Percentiles rank a stretch among this genome's conserved stretches.
Evolutionary conservation across 306 rosid species (phyloP).

Genomic region (Begonia peltatifolia): DNA sequence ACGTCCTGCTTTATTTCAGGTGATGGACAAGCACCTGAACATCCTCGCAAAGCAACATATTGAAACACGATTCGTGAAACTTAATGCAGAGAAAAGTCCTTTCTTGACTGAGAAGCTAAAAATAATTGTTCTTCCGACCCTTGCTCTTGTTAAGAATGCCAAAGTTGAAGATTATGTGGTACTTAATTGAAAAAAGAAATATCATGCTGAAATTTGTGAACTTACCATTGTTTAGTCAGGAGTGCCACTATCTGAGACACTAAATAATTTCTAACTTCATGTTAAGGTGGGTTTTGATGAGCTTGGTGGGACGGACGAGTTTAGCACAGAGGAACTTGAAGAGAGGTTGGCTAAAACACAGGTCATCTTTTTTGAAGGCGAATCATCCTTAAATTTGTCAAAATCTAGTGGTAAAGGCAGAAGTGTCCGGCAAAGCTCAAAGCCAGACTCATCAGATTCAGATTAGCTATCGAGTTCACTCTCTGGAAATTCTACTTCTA

Average conservation of each 20-base stretch:
- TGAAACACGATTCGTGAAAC: slow-evolving; percentile 75
- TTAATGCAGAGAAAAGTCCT: slow-evolving; percentile 91
- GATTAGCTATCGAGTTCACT: slow-evolving; percentile 15
- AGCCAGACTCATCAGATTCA: slow-evolving; percentile 78
- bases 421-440: slow-evolving; percentile 56
- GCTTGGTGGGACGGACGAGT: slow-evolving; percentile 90
- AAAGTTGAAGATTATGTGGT: slow-evolving; percentile 99
- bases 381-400: slow-evolving; percentile 44
- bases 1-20: slow-evolving; percentile 25
- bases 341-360: slow-evolving; percentile 83
- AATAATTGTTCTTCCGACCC: slow-evolving; percentile 81
- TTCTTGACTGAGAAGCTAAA: slow-evolving; percentile 86
- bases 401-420: slow-evolving; percentile 32
- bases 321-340: slow-evolving; percentile 79
- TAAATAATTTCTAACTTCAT: slow-evolving; percentile 9
- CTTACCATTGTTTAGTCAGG: no score
- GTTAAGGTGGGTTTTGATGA: slow-evolving; percentile 92
- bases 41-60: slow-evolving; percentile 77
- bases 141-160: slow-evolving; percentile 85
- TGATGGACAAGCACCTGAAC: slow-evolving; percentile 78
- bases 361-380: slow-evolving; percentile 72
- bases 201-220: not conserved
- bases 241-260: no score
- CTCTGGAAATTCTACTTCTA: no score
- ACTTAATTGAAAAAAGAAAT: slow-evolving; percentile 9